Evolutionary conservation across 257 asterid species (phyloP).

Genomic region (Scutellaria minor): DNA sequence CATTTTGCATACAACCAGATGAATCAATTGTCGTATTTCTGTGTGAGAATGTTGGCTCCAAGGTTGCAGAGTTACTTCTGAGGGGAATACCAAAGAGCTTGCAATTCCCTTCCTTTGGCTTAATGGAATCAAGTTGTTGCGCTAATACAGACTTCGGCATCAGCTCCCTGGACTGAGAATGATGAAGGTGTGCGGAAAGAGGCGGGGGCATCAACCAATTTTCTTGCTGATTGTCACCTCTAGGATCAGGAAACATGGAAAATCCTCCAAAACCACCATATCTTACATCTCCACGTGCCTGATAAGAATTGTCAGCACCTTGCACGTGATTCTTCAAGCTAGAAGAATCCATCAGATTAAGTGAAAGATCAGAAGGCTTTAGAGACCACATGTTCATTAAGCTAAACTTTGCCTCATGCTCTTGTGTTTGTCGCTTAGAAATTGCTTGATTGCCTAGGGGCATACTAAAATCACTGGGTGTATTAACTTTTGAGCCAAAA

Average conservation of each 20-base stretch:
- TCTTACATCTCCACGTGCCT: slow-evolving; percentile 55
- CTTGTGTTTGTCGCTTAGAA: slow-evolving; percentile 53
- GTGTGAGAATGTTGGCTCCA: slow-evolving; percentile 45
- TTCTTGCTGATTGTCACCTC: slow-evolving; percentile 58
- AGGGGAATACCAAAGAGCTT: slow-evolving; percentile 88
- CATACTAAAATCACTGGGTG: slow-evolving; percentile 52
- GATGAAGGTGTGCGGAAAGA: slow-evolving; percentile 59
- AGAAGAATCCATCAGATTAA: slow-evolving; percentile 72
- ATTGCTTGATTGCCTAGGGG: slow-evolving; percentile 53
- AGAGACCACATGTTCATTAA: slow-evolving; percentile 56
- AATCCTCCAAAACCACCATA: slow-evolving; percentile 55
- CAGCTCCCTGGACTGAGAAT: slow-evolving; percentile 61
- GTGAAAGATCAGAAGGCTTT: slow-evolving; percentile 64
- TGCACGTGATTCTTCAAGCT: slow-evolving; percentile 50
- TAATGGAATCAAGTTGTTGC: slow-evolving; percentile 51
- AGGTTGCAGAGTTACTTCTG: slow-evolving; percentile 42
- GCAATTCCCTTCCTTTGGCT: slow-evolving; percentile 70
- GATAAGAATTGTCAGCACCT: slow-evolving; percentile 49
- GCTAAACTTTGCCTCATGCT: slow-evolving; percentile 60
- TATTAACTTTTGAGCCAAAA: slow-evolving; percentile 64
- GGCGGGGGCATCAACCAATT: slow-evolving; percentile 87
- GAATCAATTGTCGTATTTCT: slow-evolving; percentile 42
- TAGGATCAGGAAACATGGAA: slow-evolving; percentile 53
- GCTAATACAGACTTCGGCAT: slow-evolving; percentile 48
- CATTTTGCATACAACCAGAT: slow-evolving; percentile 37